Conservation (phyloP, 495 filamentous ascomycete genomes). For the Neurospora terricola region DNA sequence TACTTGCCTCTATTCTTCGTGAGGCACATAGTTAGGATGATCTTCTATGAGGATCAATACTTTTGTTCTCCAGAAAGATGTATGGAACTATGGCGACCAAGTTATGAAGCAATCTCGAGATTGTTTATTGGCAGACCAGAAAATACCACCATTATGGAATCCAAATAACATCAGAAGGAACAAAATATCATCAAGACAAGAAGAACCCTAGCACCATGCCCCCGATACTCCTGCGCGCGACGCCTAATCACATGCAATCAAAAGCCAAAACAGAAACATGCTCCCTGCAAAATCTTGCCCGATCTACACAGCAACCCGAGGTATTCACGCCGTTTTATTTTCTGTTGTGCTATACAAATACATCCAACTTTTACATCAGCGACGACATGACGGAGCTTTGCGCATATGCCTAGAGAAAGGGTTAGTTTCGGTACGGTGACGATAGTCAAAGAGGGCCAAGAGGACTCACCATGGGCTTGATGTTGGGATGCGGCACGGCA, state of each 20-base stretch:
- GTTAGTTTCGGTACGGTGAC: conserved; percentile 17
- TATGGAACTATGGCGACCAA: not conserved
- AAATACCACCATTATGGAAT: not conserved
- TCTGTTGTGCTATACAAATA: not conserved
- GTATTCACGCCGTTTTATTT: not conserved
- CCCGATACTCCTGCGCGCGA: conserved; percentile 1
- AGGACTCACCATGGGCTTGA: conserved; percentile 80
- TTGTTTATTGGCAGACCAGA: not conserved
- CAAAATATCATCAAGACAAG: not conserved
- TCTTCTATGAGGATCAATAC: too few relatives aligned
- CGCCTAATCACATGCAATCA: conserved; percentile 9
- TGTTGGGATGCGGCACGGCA: conserved; percentile 89
- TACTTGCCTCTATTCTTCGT: not conserved
- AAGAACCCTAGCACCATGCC: not conserved
- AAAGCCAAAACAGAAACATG: not conserved
- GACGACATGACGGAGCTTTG: conserved; percentile 66
- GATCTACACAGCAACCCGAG: not conserved
- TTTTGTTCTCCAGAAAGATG: not conserved
- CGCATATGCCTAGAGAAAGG: conserved; percentile 55
- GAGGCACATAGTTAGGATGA: not conserved
- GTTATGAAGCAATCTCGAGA: not conserved
- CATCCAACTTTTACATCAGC: conserved; percentile 27
- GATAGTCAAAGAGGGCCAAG: not conserved
- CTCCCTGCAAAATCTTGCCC: not conserved
- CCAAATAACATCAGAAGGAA: not conserved